Percentiles rank a stretch among this genome's conserved stretches.
These are phyloP conservation scores for Rhynchosporium secalis DNA, from an alignment of 2,329 filamentous ascomycete species.

Conservation along the genomic window DNA sequence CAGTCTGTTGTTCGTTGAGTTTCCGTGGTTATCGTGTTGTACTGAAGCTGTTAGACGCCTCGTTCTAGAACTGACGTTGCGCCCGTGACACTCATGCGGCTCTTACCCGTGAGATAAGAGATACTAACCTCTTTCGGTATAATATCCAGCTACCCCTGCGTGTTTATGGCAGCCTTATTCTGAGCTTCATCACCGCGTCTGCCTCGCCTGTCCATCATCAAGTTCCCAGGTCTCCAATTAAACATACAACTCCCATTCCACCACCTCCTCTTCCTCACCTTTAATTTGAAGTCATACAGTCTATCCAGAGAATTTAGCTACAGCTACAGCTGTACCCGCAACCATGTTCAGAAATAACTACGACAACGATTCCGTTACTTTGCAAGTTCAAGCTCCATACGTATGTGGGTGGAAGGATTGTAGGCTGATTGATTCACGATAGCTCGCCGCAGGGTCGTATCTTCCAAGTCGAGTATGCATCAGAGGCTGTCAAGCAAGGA, in stretches of 20 bases:
- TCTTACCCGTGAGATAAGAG: not conserved
- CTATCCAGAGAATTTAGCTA: not conserved
- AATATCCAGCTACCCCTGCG: slow-evolving; percentile 11
- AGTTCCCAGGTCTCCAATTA: slow-evolving; percentile 9
- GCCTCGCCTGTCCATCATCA: slow-evolving; percentile 27
- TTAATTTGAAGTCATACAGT: slow-evolving; percentile 12
- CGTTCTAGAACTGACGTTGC: slow-evolving; percentile 28
- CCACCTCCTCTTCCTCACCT: not conserved
- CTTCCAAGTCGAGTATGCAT: slow-evolving; percentile 99
- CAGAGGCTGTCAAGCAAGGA: slow-evolving; percentile 98
- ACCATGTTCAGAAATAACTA: slow-evolving; percentile 99
- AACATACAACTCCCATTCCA: slow-evolving; percentile 11
- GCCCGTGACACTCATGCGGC: slow-evolving; percentile 13
- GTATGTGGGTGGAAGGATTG: slow-evolving; percentile 3
- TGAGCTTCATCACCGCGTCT: slow-evolving; percentile 40
- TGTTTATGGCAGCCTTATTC: slow-evolving; percentile 28
- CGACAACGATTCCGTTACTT: slow-evolving; percentile 99
- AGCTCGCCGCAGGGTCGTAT: slow-evolving; percentile 99
- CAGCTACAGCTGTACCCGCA: slow-evolving; percentile 37
- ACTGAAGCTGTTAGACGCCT: slow-evolving; percentile 2
- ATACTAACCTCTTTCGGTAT: not conserved
- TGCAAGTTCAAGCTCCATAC: slow-evolving; percentile 59
- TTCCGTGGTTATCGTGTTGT: not conserved
- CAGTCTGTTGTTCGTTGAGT: not conserved
- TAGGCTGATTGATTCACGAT: slow-evolving; percentile 29